These are phyloP conservation scores for Solanum paucissectum DNA, from an alignment of 257 asterid genomes.

Conservation along the genomic window DNA sequence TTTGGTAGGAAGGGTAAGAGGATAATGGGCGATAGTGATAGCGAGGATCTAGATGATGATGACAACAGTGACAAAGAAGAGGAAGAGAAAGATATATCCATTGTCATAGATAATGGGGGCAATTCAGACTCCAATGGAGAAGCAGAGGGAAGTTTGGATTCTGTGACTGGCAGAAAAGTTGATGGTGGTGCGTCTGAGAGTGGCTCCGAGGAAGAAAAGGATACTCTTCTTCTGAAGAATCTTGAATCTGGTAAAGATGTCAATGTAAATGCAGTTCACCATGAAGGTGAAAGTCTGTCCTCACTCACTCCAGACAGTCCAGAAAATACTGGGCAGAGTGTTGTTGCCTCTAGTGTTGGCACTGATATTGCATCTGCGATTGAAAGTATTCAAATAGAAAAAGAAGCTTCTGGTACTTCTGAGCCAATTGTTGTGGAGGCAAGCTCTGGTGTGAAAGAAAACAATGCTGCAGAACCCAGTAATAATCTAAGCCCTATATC, in stretches of 20 bases:
- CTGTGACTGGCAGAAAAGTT: constrained; percentile 28
- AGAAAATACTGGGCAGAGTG: constrained; percentile 12
- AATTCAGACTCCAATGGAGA: constrained; percentile 61
- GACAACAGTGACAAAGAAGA: constrained; percentile 27
- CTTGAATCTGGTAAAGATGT: constrained; percentile 8
- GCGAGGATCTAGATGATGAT: constrained; percentile 44
- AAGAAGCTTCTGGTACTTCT: constrained; percentile 13
- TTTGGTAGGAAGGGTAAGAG: constrained; percentile 71
- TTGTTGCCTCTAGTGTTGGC: background rate
- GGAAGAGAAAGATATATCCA: constrained; percentile 49
- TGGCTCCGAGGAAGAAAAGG: constrained; percentile 53
- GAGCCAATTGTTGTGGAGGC: constrained; percentile 16
- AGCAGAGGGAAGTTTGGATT: constrained; percentile 40
- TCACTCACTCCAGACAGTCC: background rate
- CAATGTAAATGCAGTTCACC: background rate
- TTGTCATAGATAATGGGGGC: constrained; percentile 34
- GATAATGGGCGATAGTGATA: constrained; percentile 53
- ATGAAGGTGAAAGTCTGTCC: background rate
- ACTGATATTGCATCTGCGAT: constrained; percentile 2
- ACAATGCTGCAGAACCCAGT: constrained; percentile 9
- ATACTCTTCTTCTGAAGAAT: constrained; percentile 11
- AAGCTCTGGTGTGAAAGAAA: constrained; percentile 18
- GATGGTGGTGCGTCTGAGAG: constrained; percentile 29
- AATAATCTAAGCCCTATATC: constrained; percentile 7
- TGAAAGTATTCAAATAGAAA: background rate